phyloP scores from a whole-genome alignment of 352 stramenopile species.

The Halophytophthora polymorphica region DNA sequence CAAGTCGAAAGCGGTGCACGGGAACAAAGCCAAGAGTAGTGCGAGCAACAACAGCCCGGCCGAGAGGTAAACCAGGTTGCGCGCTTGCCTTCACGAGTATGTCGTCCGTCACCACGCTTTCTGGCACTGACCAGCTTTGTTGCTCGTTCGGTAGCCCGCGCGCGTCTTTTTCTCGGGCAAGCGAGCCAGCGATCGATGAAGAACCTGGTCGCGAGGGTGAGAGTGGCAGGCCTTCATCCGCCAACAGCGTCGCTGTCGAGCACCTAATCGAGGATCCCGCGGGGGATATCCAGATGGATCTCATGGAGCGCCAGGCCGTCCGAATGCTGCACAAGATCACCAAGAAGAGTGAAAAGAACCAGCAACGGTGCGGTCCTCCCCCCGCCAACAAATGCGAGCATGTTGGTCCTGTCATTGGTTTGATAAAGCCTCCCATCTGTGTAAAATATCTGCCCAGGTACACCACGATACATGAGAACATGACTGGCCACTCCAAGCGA shows the following conservation, averaged over 20 bases:
- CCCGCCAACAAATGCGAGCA: background rate
- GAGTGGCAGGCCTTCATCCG: background rate
- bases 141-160: constrained; percentile 13
- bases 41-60: constrained; percentile 14
- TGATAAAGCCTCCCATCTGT: no score
- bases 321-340: constrained; percentile 37
- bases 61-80: constrained; percentile 9
- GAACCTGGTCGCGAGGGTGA: constrained; percentile 8
- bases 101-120: background rate
- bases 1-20: constrained; percentile 8
- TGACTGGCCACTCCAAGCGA: constrained; percentile 27
- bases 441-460: constrained; percentile 20
- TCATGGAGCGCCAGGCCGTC: constrained; percentile 28
- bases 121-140: constrained; percentile 1
- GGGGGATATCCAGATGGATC: constrained; percentile 7
- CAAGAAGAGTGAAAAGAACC: constrained; percentile 38
- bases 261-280: background rate
- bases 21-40: background rate
- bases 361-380: constrained; percentile 31
- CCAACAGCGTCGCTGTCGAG: background rate
- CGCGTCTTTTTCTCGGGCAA: constrained; percentile 16
- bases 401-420: no score
- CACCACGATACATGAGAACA: constrained; percentile 21
- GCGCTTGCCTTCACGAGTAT: background rate
- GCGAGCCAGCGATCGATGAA: constrained; percentile 35